These are phyloP conservation scores for Eucalyptus curtisii DNA, from an alignment of 345 rosid species.

Conservation along the genomic window DNA sequence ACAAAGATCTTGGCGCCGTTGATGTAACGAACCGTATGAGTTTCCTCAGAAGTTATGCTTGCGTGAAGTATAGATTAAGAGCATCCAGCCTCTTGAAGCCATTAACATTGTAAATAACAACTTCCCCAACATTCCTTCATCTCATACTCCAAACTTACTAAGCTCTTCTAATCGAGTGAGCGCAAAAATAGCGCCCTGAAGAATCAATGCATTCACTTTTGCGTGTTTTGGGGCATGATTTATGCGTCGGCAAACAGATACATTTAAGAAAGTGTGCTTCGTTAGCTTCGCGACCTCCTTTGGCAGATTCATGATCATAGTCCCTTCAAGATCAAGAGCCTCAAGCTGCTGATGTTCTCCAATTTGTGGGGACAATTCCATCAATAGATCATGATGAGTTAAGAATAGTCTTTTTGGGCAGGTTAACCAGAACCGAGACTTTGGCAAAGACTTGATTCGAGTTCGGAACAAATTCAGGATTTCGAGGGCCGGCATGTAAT, in stretches of 20 bases:
- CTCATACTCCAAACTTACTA: not conserved
- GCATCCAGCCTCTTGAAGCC: not conserved
- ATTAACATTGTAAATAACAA: not conserved
- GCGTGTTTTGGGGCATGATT: not conserved
- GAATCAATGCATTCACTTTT: not conserved
- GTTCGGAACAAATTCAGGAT: not conserved
- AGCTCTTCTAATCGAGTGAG: not conserved
- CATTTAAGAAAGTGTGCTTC: not conserved
- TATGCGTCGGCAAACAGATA: not conserved
- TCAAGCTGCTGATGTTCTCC: not conserved
- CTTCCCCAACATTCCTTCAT: not conserved
- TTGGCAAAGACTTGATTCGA: not conserved
- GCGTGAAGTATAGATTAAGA: not conserved
- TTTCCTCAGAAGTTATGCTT: not conserved
- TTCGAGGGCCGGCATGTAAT: not conserved
- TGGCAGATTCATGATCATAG: not conserved
- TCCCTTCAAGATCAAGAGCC: not conserved
- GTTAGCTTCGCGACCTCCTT: not conserved
- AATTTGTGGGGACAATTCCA: not conserved
- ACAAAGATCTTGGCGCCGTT: fast-evolving
- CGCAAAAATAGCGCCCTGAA: not conserved
- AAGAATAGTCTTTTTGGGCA: not conserved
- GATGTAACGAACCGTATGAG: not conserved
- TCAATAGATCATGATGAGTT: not conserved
- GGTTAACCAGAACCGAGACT: not conserved